Base-by-base conservation (phyloP, 2,329 filamentous ascomycete species). In the Cladosporium sp. region DNA sequence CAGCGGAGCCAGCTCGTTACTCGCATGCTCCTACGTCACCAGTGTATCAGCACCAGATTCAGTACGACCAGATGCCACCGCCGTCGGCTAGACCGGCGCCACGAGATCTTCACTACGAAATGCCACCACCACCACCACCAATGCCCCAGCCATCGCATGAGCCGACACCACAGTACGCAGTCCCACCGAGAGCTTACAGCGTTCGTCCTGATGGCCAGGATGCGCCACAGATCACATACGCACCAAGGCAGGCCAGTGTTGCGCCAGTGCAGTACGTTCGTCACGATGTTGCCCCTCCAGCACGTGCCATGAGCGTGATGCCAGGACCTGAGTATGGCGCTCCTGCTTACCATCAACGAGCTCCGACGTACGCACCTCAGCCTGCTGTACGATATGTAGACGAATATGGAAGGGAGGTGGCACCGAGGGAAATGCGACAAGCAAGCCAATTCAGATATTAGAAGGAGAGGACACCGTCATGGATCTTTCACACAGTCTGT, bases 61-160 rank as follows among this genome's bases (percentile, higher is more conserved):
- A 52, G 20, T 56, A 52, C 45, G 58, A 62, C 32, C 37, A 44
- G 15, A 47, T 57, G 42, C 58, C 56, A 12, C 56, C 59, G 4
- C 47, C 56, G n/a, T 53, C 56, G 36, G 37, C 28, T 20, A 47
- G 56, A 34, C 57, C 44, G 22, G 58, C 59, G 13, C 61, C 60
- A 10, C 52, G 58, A 51, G 58, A 45, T 4, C 34, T 56, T 2
- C 58, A 59, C 19, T 64, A 71, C 17, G 69, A 70, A 50, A 67
- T 67, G 47, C 75, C 75, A 72, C 71, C 69, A 19, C 72, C 85
- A 3, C 82, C 85, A 2, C 73, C 85, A 3, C 82, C 85, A 2
- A 67, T 80, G 74, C 66, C 73, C 48, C 65, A 64, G 50, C 51
- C 72, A 45, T 70, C 75, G n/a, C 75, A 79, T 9, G 62, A 65